Evolutionary conservation across 192 early-diverging fungal species (phyloP).

Genomic region (Chytriomyces confervae): DNA sequence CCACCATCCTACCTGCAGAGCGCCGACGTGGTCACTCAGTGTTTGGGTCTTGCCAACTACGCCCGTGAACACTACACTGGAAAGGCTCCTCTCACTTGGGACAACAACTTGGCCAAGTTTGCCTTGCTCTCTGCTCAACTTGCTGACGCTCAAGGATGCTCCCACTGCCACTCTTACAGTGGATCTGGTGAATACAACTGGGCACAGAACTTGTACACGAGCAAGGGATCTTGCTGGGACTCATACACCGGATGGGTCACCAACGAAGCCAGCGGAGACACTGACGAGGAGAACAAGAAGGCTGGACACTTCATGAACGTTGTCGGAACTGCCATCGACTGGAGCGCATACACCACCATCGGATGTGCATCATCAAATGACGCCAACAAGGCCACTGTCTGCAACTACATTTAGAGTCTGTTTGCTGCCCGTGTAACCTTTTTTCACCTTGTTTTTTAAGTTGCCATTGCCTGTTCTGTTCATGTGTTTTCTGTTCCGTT

Average conservation of each 20-base stretch:
- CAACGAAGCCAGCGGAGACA: constrained; percentile 16
- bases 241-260: constrained; percentile 29
- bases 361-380: too few relatives aligned
- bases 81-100: constrained; percentile 1
- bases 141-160: neutral
- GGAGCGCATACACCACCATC: too few relatives aligned
- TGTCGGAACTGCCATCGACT: neutral
- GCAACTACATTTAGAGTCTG: too few relatives aligned
- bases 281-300: neutral
- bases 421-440: too few relatives aligned
- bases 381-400: too few relatives aligned
- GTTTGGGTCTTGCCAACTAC: constrained; percentile 5
- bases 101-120: neutral
- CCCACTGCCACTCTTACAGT: constrained; percentile 1
- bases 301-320: constrained; percentile 18
- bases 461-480: too few relatives aligned
- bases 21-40: neutral
- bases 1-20: too few relatives aligned
- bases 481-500: neutral
- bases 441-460: too few relatives aligned
- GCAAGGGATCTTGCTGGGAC: constrained; percentile 1
- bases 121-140: constrained; percentile 2
- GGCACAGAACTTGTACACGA: constrained; percentile 15
- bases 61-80: constrained; percentile 23
- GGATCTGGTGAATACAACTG: neutral